Evolutionary conservation across 2,329 filamentous ascomycete genomes (phyloP), one percentile per base, ranked within the genome.

Genomic region (Diaporthe sp.): DNA sequence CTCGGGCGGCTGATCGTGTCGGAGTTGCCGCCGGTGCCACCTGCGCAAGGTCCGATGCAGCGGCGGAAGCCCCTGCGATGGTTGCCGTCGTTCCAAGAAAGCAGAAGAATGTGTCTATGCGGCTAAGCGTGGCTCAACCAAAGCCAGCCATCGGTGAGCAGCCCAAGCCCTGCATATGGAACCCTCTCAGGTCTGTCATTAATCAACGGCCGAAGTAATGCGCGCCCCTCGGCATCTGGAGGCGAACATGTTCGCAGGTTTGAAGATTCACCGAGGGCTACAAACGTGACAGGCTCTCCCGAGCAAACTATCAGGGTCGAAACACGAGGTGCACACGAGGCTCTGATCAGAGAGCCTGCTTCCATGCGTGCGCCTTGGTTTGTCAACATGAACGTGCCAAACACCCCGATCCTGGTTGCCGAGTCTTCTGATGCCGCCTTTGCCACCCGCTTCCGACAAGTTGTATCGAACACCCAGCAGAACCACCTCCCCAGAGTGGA

Each of bases 341-440:
- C 58, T 44, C 32, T 61, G 15, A 61, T 61, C 13, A 27, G 58
- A 27, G 58, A 61, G 13, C 37, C 58, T 61, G 37, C 58, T 44
- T 61, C 58, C 4, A 61, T 61, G 58, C 58, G 35, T 2, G 58
- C 37, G 15, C 58, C 58, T 13, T 61, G 58, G 58, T 61, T 61
- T 9, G 58, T 61, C n/a, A 61, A 61, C n/a, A 61, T 61, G 58
- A 44, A 61, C 37, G 58, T 61, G 58, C 58, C 37, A 22, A 25
- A 61, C 4, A 19, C 58, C 25, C 58, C 37, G 4, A 61, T 61
- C 37, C 58, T 61, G 58, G 58, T 61, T 10, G 58, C 58, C 13
- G 58, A 61, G 9, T 61, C 56, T 39, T 61, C 58, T 22, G 58
- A 61, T 44, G 17, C 37, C 25, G 58, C 58, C 19, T 61, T 44